Conservation (phyloP, 768 basidiomycete genomes). For the Boletus huronensis region DNA sequence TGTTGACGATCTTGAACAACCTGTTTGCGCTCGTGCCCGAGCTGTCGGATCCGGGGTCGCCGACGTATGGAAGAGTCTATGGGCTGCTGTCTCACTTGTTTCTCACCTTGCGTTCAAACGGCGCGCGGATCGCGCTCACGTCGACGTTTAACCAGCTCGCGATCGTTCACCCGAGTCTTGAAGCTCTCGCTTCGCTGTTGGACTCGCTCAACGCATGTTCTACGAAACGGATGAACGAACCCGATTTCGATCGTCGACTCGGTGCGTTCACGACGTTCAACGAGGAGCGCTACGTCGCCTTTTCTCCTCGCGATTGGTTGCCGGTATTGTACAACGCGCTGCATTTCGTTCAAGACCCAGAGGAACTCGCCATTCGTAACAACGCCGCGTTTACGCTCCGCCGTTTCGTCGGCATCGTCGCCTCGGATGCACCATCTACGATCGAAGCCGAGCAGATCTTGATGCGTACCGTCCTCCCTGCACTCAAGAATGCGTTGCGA, state of each 20-base stretch:
- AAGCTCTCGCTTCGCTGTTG: slow-evolving; percentile 50
- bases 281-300: slow-evolving; percentile 50
- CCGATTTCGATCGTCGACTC: slow-evolving; percentile 87
- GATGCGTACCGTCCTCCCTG: slow-evolving; percentile 65
- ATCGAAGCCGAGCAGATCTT: slow-evolving; percentile 54
- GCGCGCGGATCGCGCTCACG: slow-evolving; percentile 66
- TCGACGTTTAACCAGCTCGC: slow-evolving; percentile 57
- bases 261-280: slow-evolving; percentile 72
- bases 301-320: slow-evolving; percentile 67
- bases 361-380: slow-evolving; percentile 81
- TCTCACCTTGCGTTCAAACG: slow-evolving; percentile 67
- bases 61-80: slow-evolving; percentile 51
- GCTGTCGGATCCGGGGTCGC: slow-evolving; percentile 43
- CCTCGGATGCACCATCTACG: slow-evolving; percentile 28
- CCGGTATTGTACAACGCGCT: slow-evolving; percentile 82
- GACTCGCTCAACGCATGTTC: slow-evolving; percentile 85
- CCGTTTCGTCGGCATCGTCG: slow-evolving; percentile 66
- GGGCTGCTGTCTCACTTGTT: slow-evolving; percentile 73
- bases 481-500: slow-evolving; percentile 73
- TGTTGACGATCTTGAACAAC: slow-evolving; percentile 67
- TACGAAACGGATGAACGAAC: slow-evolving; percentile 76
- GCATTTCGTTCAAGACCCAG: slow-evolving; percentile 83
- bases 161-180: slow-evolving; percentile 38
- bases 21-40: slow-evolving; percentile 67
- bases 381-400: slow-evolving; percentile 75